Base-by-base conservation (phyloP, 208 protist species). In the Borovskyia barvae region DNA sequence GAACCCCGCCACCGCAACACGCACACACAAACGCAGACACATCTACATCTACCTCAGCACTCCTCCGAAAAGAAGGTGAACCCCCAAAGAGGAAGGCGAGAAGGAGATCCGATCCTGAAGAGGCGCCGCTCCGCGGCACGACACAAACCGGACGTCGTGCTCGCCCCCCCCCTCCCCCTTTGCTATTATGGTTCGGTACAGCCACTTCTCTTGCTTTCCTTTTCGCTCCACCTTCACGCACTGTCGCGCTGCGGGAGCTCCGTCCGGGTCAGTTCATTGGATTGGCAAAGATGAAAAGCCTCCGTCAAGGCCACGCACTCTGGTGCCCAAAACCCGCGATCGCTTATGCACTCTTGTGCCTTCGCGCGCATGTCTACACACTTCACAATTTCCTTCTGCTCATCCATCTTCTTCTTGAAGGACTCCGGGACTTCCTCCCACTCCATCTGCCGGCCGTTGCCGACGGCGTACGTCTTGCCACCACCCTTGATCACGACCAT, bases 401-500 rank as follows among this genome's bases (percentile, higher is more conserved):
- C 72, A 0, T 36, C 55, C 29, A 82, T 24, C 42, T 77, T 69
- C 50, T 83, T 59, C 57, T 92, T 92, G 61, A 92, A 92, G 0
- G 53, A 65, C 41, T 80, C 81, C 1, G 85, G 85, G 15, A 92
- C 85, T 20, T 89, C 85, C 33, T 87, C 81, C 82, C 85, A 92
- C 40, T 82, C 65, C 68, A 92, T 78, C 54, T 85, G 62, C n/a
- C 73, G 64, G 0, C 85, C 85, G 57, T 85, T 92, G 20, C 81
- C 75, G 30, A 92, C 76, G 33, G 66, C 47, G 57, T 92, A 92
- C 36, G 85, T 81, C 68, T 74, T 51, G 2, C 85, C 85, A n/a
- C 80, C 80, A 17, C 85, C 85, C 48, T 92, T 92, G 40, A 92
- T 47, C 25, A 87, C 73, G 8, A 92, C 85, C 85, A 92, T 92